These are phyloP conservation scores for Neurospora tetraspora DNA, from an alignment of 495 filamentous ascomycete genomes.

Conservation along the genomic window DNA sequence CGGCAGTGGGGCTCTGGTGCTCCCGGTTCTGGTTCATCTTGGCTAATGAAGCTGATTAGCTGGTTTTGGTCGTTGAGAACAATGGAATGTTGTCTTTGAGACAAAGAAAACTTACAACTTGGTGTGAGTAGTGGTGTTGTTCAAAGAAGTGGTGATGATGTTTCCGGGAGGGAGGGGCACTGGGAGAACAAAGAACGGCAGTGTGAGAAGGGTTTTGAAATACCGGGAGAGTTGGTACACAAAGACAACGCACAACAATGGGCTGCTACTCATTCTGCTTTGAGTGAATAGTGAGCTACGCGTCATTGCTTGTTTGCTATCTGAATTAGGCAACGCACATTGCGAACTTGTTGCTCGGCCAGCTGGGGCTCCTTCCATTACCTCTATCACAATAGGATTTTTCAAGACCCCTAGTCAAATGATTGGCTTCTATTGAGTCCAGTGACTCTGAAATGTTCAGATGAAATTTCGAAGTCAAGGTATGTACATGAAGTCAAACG, in stretches of 20 bases:
- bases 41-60: not conserved
- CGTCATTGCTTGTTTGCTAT: not conserved
- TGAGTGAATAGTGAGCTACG: not conserved
- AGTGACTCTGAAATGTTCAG: not conserved
- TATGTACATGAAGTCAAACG: not conserved
- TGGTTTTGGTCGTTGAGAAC: not conserved
- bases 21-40: not conserved
- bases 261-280: not conserved
- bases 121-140: not conserved
- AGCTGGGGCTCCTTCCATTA: not conserved
- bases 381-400: not conserved
- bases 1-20: not conserved
- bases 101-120: not conserved
- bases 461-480: not conserved
- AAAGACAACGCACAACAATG: not conserved
- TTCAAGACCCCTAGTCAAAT: not conserved
- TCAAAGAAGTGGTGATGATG: not conserved
- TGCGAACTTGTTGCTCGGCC: not conserved
- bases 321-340: not conserved
- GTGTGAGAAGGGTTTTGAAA: not conserved
- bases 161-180: not conserved
- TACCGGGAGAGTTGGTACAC: not conserved
- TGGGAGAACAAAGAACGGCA: not conserved
- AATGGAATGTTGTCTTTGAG: not conserved
- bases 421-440: not conserved